These are phyloP conservation scores for Monilinia fructicola DNA, from an alignment of 2,329 filamentous ascomycete genomes.

Conservation along the genomic window DNA sequence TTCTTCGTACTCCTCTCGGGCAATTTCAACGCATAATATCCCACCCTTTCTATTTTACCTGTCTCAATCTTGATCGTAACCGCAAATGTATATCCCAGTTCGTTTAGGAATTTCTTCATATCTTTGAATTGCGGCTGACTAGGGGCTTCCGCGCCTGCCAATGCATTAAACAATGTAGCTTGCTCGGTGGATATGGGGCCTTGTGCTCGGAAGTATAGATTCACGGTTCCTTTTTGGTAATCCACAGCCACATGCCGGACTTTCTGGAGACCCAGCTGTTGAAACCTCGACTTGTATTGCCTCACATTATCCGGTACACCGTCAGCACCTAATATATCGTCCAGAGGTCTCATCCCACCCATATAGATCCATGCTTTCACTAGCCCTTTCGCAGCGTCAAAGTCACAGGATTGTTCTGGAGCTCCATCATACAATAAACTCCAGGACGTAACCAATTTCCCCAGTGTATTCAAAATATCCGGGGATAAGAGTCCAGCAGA, in stretches of 20 bases:
- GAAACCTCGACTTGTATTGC: not conserved
- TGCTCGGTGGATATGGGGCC: not conserved
- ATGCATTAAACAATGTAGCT: slow-evolving; percentile 1
- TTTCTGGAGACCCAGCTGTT: slow-evolving; percentile 2
- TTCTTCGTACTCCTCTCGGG: not conserved
- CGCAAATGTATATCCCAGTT: slow-evolving; percentile 16
- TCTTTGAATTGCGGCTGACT: not conserved
- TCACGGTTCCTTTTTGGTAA: slow-evolving; percentile 19
- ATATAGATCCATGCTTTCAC: slow-evolving; percentile 22
- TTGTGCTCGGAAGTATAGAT: slow-evolving; percentile 20
- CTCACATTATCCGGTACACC: slow-evolving; percentile 14
- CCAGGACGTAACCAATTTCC: not conserved
- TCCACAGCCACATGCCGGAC: slow-evolving; percentile 22
- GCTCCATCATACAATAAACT: slow-evolving; percentile 2
- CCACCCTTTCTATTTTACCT: slow-evolving; percentile 18
- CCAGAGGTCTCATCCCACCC: slow-evolving; percentile 9
- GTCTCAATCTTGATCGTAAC: slow-evolving; percentile 17
- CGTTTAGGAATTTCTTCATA: not conserved
- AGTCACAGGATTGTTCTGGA: slow-evolving; percentile 22
- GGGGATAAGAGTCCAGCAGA: not conserved
- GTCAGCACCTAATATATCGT: slow-evolving; percentile 10
- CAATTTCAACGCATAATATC: slow-evolving; percentile 23
- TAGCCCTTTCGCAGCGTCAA: slow-evolving; percentile 17
- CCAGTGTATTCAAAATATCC: not conserved
- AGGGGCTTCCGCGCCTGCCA: not conserved